phyloP scores from a whole-genome alignment of 768 basidiomycete species.

The Ephemerocybe angulata region DNA sequence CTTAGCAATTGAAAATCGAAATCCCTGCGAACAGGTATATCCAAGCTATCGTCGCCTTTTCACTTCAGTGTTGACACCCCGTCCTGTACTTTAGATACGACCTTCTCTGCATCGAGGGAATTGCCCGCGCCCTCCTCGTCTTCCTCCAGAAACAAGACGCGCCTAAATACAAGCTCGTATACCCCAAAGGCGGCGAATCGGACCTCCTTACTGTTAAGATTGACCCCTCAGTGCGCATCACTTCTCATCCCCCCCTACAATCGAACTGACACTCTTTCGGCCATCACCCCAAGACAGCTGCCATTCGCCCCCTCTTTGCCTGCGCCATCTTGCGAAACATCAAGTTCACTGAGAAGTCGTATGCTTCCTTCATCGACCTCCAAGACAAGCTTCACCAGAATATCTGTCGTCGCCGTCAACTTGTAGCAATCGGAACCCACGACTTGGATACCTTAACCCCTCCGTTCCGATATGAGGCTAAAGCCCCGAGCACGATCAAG shows the following conservation, averaged over 20 bases:
- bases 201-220: slow-evolving; percentile 65
- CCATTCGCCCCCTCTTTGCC: slow-evolving; percentile 87
- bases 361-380: slow-evolving; percentile 97
- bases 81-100: slow-evolving; percentile 68
- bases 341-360: slow-evolving; percentile 82
- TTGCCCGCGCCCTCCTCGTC: slow-evolving; percentile 78
- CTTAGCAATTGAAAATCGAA: slow-evolving; percentile 96
- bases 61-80: background rate
- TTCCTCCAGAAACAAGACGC: slow-evolving; percentile 71
- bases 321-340: slow-evolving; percentile 88
- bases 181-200: slow-evolving; percentile 65
- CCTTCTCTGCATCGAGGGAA: slow-evolving; percentile 94
- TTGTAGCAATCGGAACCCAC: slow-evolving; percentile 96
- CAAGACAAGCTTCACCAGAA: slow-evolving; percentile 99
- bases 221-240: slow-evolving; percentile 60
- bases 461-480: slow-evolving; percentile 86
- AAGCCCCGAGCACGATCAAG: slow-evolving; percentile 82
- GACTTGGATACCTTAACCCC: slow-evolving; percentile 86
- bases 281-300: slow-evolving; percentile 51
- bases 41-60: background rate
- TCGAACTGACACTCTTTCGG: background rate
- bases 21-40: slow-evolving; percentile 91
- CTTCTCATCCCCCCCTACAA: background rate
- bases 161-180: slow-evolving; percentile 70
- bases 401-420: slow-evolving; percentile 81